These are phyloP conservation scores for Suillus lakei DNA, from an alignment of 768 basidiomycete species.

Conservation along the genomic window DNA sequence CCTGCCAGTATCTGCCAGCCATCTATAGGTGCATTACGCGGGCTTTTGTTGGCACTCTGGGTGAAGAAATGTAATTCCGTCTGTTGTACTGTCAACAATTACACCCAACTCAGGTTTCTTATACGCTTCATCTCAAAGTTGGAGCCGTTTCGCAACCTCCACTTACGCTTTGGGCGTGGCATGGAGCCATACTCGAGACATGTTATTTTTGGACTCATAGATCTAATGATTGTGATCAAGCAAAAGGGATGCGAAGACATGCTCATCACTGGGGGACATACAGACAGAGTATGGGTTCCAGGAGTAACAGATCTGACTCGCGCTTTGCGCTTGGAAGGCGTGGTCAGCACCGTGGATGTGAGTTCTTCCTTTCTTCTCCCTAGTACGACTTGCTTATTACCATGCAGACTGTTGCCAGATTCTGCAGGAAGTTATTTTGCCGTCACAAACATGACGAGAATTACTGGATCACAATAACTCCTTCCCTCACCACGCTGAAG, in stretches of 20 bases:
- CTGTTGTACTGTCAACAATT: background rate
- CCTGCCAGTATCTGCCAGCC: slow-evolving; percentile 7
- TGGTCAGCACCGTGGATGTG: slow-evolving; percentile 2
- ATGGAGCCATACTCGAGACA: slow-evolving; percentile 2
- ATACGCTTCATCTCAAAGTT: slow-evolving; percentile 1
- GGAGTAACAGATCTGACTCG: slow-evolving; percentile 1
- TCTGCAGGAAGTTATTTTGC: slow-evolving; percentile 1
- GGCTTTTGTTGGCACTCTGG: slow-evolving; percentile 6
- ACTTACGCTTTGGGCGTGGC: background rate
- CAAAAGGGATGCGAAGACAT: slow-evolving; percentile 5
- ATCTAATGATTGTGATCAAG: slow-evolving; percentile 7
- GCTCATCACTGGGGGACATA: slow-evolving; percentile 6
- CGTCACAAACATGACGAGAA: slow-evolving; percentile 1
- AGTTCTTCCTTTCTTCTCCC: background rate
- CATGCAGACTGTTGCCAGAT: background rate
- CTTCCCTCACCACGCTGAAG: slow-evolving; percentile 3
- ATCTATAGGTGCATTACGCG: background rate
- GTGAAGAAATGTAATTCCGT: slow-evolving; percentile 8
- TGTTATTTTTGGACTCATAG: slow-evolving; percentile 1
- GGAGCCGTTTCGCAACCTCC: slow-evolving; percentile 7
- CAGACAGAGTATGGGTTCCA: slow-evolving; percentile 7
- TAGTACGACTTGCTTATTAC: background rate
- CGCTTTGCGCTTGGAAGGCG: slow-evolving; percentile 4
- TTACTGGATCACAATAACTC: slow-evolving; percentile 4
- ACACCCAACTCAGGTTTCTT: background rate